Evolutionary conservation across 2,329 filamentous ascomycete species (phyloP).

Genomic region (Colletotrichum aenigma): DNA sequence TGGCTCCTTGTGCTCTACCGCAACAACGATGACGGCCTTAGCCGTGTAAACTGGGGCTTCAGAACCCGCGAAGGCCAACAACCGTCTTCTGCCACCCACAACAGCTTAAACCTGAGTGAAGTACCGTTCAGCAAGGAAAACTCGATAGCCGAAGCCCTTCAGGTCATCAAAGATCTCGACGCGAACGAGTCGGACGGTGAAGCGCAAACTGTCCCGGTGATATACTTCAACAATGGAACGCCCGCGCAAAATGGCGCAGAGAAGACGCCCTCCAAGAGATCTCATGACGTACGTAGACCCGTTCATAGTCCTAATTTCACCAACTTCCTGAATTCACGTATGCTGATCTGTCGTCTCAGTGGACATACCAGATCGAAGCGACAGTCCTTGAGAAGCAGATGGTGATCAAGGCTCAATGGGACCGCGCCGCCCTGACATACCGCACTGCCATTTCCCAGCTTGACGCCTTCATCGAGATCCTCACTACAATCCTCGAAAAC

Average conservation of each 20-base stretch:
- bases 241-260: not conserved
- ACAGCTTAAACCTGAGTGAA: constrained; percentile 12
- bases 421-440: constrained; percentile 17
- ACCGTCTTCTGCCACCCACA: not conserved
- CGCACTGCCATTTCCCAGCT: constrained; percentile 21
- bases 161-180: constrained; percentile 8
- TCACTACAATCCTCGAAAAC: constrained; percentile 20
- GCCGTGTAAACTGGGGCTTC: constrained; percentile 20
- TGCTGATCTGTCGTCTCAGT: constrained; percentile 17
- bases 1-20: constrained; percentile 27
- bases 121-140: constrained; percentile 19
- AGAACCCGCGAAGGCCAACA: not conserved
- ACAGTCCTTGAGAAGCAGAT: constrained; percentile 15
- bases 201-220: not conserved
- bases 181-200: not conserved
- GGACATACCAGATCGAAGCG: constrained; percentile 25
- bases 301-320: not conserved
- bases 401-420: constrained; percentile 22
- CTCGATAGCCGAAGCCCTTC: constrained; percentile 13
- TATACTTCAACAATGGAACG: constrained; percentile 22
- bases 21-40: constrained; percentile 22
- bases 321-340: not conserved
- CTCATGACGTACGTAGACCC: constrained; percentile 10
- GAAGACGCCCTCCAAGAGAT: constrained; percentile 10
- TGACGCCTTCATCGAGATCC: constrained; percentile 23